phyloP scores from a whole-genome alignment of 495 filamentous ascomycete genomes.

The Aspergillus campestris region DNA sequence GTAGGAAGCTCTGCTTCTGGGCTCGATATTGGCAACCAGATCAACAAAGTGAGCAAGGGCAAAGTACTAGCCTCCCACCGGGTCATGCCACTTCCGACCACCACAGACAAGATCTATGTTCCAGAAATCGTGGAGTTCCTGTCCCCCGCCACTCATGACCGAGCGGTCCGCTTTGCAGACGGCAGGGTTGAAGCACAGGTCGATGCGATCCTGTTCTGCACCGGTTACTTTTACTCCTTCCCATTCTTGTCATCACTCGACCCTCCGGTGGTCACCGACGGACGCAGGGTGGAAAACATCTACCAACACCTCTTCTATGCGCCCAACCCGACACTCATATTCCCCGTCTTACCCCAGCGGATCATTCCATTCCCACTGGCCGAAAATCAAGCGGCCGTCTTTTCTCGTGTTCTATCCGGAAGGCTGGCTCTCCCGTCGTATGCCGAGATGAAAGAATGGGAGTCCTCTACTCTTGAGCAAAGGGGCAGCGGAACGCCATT shows the following conservation, averaged over 20 bases:
- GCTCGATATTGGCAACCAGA: constrained; percentile 71
- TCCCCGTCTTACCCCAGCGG: constrained; percentile 65
- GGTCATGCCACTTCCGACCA: constrained; percentile 22
- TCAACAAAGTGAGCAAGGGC: constrained; percentile 42
- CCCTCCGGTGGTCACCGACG: constrained; percentile 55
- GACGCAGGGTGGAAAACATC: constrained; percentile 56
- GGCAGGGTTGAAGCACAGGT: constrained; percentile 40
- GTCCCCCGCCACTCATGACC: constrained; percentile 22
- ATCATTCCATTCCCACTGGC: constrained; percentile 75
- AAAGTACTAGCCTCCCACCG: constrained; percentile 47
- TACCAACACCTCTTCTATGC: constrained; percentile 76
- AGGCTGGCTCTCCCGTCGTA: constrained; percentile 52
- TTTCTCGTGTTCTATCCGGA: constrained; percentile 68
- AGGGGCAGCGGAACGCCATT: constrained; percentile 47
- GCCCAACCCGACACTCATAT: constrained; percentile 67
- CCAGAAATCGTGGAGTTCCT: constrained; percentile 53
- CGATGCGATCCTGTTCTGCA: constrained; percentile 52
- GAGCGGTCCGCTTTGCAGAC: constrained; percentile 46
- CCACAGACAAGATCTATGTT: constrained; percentile 40
- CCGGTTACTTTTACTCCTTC: constrained; percentile 51
- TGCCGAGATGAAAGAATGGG: constrained; percentile 61
- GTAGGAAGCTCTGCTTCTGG: constrained; percentile 76
- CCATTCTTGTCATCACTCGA: constrained; percentile 48
- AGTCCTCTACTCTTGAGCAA: constrained; percentile 29
- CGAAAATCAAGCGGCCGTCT: constrained; percentile 69